Evolutionary conservation across 2,329 filamentous ascomycete species (phyloP), one percentile per base, ranked within the genome.

Genomic region (Aspergillus sp.): DNA sequence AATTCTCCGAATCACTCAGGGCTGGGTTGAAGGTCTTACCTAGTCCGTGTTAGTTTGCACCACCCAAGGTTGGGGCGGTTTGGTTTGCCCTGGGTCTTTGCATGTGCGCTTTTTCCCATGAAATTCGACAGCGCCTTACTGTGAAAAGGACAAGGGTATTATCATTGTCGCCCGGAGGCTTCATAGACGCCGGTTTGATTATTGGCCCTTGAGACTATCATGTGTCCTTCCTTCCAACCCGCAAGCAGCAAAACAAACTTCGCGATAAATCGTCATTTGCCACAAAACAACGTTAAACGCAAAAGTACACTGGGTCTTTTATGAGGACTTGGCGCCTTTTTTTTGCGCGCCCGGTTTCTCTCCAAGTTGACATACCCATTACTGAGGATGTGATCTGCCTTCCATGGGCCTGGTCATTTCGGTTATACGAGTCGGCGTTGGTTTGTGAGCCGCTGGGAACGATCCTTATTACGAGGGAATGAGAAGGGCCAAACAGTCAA

Each of bases 1-100:
- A 56, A 60, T 60, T 60, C 58, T 57, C 58, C 58, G 58, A 60
- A 34, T 40, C 30, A 15, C 27, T 34, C 54, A 56, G 47, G 33
- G 24, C 46, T 40, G 44, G 34, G 17, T 42, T 30, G 17, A 44
- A n/a, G 41, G 51, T 45, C 39, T 54, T 57, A 53, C 54, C 51
- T 33, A 9, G 44, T 50, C 27, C 24, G 58, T 51, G 33, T 27
- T 60, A 57, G 46, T 53, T 42, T 46, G 34, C 46, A 44, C 52
- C 54, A 57, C 44, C n/a, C 7, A 20, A 27, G n/a, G 34, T 45
- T 39, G 42, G 51, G 22, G 17, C 17, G 33, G 24, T 52, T 53
- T 47, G 44, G 15, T 46, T 49, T 39, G 13, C 22, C 30, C 53
- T 55, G 51, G 53, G n/a, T 24, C 45, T 54, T 17, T 50, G 50